These are phyloP conservation scores for Medicago arabica DNA, from an alignment of 306 rosid species.

Conservation along the genomic window DNA sequence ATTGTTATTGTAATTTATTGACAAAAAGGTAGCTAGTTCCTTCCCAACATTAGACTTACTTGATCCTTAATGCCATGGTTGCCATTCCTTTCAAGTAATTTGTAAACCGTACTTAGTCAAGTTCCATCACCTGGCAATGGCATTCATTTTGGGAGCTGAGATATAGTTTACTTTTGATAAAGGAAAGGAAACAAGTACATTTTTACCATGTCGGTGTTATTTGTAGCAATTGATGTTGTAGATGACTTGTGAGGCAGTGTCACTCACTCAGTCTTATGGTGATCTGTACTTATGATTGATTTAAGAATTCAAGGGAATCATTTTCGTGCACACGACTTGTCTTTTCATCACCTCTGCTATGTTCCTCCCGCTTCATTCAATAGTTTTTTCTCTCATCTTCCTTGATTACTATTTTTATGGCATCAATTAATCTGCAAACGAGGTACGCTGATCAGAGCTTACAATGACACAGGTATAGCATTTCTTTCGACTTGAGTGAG, in stretches of 20 bases:
- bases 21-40: constrained; percentile 17
- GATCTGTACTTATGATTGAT: constrained; percentile 30
- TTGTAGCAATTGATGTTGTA: constrained; percentile 38
- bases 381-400: neutral
- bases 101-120: constrained; percentile 14
- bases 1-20: too few relatives aligned
- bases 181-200: neutral
- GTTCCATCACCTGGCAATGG: constrained; percentile 31
- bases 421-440: neutral
- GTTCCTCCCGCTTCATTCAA: neutral
- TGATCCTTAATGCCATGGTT: constrained; percentile 10
- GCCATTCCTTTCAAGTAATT: neutral
- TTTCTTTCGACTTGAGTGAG: too few relatives aligned
- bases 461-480: neutral
- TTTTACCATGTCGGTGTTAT: constrained; percentile 33
- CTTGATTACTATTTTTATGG: neutral
- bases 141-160: neutral
- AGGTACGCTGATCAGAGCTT: neutral
- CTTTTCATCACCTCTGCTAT: constrained; percentile 35
- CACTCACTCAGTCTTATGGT: constrained; percentile 31
- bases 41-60: constrained; percentile 34
- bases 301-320: constrained; percentile 38
- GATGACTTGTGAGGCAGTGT: constrained; percentile 48
- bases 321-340: constrained; percentile 39
- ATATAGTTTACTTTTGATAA: neutral